Evolutionary conservation across 164 flowering plant genomes (phyloP), one percentile per base, ranked within the genome.

Genomic region (Litsea cubeba): DNA sequence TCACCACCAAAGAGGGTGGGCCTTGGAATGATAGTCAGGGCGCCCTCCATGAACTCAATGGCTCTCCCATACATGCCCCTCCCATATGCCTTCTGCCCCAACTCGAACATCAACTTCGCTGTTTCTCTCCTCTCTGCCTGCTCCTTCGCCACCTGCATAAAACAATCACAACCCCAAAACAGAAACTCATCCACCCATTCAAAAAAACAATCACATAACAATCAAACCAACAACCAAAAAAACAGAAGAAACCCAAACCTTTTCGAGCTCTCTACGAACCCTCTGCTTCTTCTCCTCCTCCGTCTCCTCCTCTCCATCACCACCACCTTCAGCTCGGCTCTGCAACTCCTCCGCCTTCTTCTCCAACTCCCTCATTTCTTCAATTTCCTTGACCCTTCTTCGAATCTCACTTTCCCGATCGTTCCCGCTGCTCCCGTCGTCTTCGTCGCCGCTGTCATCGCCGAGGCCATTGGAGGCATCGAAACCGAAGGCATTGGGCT

Each of bases 61-160:
- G 99, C 87, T 11, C 96, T 85, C 46, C 93, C 87, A 74, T 95
- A 95, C 88, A 80, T 88, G 17, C 99, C 98, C 78, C 73, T 90
- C 40, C 90, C 97, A 71, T 95, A 95, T 65, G 97, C 97, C 81
- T 81, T 95, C 84, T 95, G 99, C 7, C 99, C 99, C 86, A 95
- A 77, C 1, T 93, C 94, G 65, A 88, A 95, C 99, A 95, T 95
- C 84, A 95, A 80, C 69, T 91, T 76, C 0, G 97, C 97, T 8
- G 87, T 89, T 70, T 86, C 91, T 72, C 97, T 87, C 65, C 94
- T 74, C 82, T 95, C 98, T 12, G 94, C 96, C 77, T 90, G 99
- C 86, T 95, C 99, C 82, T 86, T 88, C 7, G 99, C 99, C 72
- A 90, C 90, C 99, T 95, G 76, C 63, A 12, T 40, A 76, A 75